A percentile compares a stretch with the other conserved stretches of the same genome.
Conservation (phyloP, 495 filamentous ascomycete genomes). For the Delitschia confertaspora region DNA sequence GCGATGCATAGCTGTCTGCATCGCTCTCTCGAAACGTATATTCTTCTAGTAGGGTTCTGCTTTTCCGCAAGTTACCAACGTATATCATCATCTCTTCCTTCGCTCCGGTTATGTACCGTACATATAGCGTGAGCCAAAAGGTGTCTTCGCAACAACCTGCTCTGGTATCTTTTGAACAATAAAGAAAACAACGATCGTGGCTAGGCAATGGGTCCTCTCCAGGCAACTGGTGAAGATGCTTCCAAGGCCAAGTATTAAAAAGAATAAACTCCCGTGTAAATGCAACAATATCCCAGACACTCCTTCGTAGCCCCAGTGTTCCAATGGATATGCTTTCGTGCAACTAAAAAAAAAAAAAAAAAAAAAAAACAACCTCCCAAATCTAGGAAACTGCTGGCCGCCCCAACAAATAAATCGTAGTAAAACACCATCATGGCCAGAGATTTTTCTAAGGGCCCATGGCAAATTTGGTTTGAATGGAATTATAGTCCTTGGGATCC, state of each 20-base stretch:
- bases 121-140: constrained; percentile 18
- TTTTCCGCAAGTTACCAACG: neutral
- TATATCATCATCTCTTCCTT: neutral
- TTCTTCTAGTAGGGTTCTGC: neutral
- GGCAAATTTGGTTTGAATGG: neutral
- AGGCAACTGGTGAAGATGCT: neutral
- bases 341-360: constrained; percentile 1
- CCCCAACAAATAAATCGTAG: constrained; percentile 14
- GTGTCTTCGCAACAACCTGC: constrained; percentile 18
- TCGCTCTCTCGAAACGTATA: constrained; percentile 1
- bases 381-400: neutral
- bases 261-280: constrained; percentile 22
- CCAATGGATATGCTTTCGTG: neutral
- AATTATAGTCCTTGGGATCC: neutral
- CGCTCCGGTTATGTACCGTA: constrained; percentile 1
- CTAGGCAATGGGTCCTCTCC: no score
- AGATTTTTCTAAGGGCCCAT: constrained; percentile 16
- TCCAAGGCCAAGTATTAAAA: constrained; percentile 9
- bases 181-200: constrained; percentile 14
- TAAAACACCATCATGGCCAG: constrained; percentile 14
- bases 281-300: constrained; percentile 10
- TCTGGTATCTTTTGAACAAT: constrained; percentile 25
- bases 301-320: neutral
- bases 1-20: neutral
- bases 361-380: neutral